phyloP scores from a whole-genome alignment of 768 basidiomycete genomes.

The Boletellus sp. region DNA sequence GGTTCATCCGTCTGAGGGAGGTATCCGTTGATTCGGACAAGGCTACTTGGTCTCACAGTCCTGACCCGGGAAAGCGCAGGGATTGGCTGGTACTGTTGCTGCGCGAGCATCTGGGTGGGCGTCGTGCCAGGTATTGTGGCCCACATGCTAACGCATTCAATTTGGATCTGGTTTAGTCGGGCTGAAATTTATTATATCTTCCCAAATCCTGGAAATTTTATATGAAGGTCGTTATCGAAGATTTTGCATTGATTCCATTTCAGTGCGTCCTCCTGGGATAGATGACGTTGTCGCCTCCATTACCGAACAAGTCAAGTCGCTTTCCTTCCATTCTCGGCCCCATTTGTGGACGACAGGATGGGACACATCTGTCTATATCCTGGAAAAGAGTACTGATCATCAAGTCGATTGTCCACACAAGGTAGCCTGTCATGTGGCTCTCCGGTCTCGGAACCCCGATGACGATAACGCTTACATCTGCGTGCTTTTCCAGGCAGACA shows the following conservation, averaged over 20 bases:
- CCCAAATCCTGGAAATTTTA: constrained; percentile 56
- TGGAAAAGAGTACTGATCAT: constrained; percentile 28
- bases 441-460: constrained; percentile 4
- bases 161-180: constrained; percentile 48
- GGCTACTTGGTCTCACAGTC: constrained; percentile 14
- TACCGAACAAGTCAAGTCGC: constrained; percentile 37
- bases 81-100: constrained; percentile 70
- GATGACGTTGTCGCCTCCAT: constrained; percentile 32
- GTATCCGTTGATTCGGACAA: constrained; percentile 23
- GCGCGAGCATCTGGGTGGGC: constrained; percentile 65
- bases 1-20: constrained; percentile 52
- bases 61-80: constrained; percentile 35
- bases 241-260: constrained; percentile 53
- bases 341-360: constrained; percentile 63
- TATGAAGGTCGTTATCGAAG: constrained; percentile 60
- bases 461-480: constrained; percentile 10
- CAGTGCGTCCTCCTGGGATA: constrained; percentile 22
- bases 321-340: constrained; percentile 41
- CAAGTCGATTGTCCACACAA: constrained; percentile 31
- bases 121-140: background rate
- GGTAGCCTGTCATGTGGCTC: constrained; percentile 21
- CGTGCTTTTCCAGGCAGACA: constrained; percentile 35
- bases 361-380: constrained; percentile 57
- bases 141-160: constrained; percentile 4
- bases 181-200: constrained; percentile 60